A percentile compares a stretch with the other conserved stretches of the same genome.
Conservation (phyloP, 768 basidiomycete species). For the Hericium erinaceus region DNA sequence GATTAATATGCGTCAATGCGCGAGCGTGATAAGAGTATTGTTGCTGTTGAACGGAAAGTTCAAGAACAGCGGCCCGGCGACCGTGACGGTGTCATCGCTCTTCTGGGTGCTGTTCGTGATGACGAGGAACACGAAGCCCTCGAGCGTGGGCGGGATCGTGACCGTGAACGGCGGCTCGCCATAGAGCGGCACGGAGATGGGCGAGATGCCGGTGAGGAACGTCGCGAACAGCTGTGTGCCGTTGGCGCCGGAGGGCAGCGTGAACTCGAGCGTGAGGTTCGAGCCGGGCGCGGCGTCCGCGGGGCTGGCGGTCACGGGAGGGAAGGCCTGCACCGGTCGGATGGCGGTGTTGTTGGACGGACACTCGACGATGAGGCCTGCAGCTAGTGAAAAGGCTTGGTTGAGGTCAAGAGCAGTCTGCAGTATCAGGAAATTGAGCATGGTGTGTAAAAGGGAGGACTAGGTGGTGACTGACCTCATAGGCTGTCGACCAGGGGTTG, state of each 20-base stretch:
- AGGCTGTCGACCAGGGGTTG: conserved; percentile 48
- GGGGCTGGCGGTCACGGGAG: conserved; percentile 27
- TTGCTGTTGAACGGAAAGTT: conserved; percentile 9
- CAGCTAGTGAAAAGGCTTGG: conserved; percentile 32
- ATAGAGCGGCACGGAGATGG: conserved; percentile 8
- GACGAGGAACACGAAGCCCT: conserved; percentile 7
- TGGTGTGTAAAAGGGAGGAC: conserved; percentile 18
- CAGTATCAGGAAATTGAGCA: conserved; percentile 20
- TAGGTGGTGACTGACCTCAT: conserved; percentile 42
- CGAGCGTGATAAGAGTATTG: neutral
- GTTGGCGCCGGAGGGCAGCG: neutral
- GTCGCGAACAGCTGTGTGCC: conserved; percentile 6
- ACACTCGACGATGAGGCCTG: conserved; percentile 41
- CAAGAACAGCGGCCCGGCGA: conserved; percentile 12
- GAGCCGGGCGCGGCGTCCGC: conserved; percentile 24
- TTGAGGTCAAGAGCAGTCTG: conserved; percentile 33
- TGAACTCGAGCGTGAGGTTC: conserved; percentile 21
- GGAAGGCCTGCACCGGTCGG: conserved; percentile 44
- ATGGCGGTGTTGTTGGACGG: conserved; percentile 41
- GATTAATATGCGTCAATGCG: neutral
- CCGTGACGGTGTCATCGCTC: conserved; percentile 5
- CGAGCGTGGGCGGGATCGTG: conserved; percentile 5
- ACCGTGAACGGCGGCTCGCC: conserved; percentile 4
- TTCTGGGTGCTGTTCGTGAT: conserved; percentile 5
- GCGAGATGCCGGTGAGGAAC: conserved; percentile 9